Evolutionary conservation across 2,329 filamentous ascomycete species (phyloP), one percentile per base, ranked within the genome.

Genomic region (Drechslerella coelobrocha): DNA sequence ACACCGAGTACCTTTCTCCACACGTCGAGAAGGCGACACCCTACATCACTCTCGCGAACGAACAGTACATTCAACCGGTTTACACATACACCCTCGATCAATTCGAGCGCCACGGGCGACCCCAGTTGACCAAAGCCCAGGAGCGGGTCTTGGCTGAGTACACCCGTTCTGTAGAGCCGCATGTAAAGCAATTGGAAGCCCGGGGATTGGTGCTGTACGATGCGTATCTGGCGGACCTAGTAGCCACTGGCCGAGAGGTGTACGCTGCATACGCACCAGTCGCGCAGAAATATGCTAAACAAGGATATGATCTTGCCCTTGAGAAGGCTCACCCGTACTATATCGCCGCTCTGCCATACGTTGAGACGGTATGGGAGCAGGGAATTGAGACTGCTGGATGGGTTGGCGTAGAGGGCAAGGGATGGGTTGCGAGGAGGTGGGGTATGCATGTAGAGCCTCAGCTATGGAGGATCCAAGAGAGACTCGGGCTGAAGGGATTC

Each of bases 381-480:
- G 53, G 53, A 26, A 54, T 65, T 29, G 47, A 56, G 17, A 45
- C 61, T 5, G 59, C 55, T 29, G 66, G 66, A 12, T 72, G 66
- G 66, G 45, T 57, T 37, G 61, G 59, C 19, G 60, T 72, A 10
- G 66, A 72, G 43, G 66, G 66, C 12, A 72, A 72, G 41, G 66
- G 66, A 31, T 72, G 66, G 66, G 61, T 72, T 54, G 54, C 53
- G 12, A 51, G 66, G 26, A 59, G 66, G 45, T 72, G 66, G 66
- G 85, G 88, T 9, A 88, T 96, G 77, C 96, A 96, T 75, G 92
- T 99, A 2, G 92, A 97, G 80, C 95, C 95, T 12, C 95, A 99
- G 79, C 84, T 99, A 12, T 85, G 93, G 62, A 91, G 92, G 76
- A 97, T 99, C 76, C 90, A 91, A 10, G 89, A 97, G 80, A 88